Base-by-base conservation (phyloP, 2,329 filamentous ascomycete species). In the Arthrocladium fulminans region DNA sequence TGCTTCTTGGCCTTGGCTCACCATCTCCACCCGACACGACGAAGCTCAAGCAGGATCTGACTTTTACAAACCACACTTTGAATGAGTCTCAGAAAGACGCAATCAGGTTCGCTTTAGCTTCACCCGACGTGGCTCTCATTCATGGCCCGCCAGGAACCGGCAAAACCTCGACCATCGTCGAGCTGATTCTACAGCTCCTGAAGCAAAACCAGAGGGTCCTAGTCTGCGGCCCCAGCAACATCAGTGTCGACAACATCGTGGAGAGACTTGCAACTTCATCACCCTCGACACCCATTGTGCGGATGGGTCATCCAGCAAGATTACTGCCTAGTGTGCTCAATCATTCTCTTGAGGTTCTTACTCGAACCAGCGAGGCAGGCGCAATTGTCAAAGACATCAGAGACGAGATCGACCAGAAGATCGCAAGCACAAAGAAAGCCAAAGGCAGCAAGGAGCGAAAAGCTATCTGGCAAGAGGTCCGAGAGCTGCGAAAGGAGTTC, bases 171-270 rank as follows among this genome's bases (percentile, higher is more conserved):
- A 97, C 92, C 0, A 70, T 98, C 32, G 90, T 98, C 51, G 92
- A 98, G 65, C 74, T 98, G 10, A 94, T 98, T 52, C 73, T 94
- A n/a, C 92, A 98, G 62, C 72, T 97, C 57, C 73, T 94, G 47
- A 83, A 82, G 61, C 78, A 79, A 20, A 77, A 81, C 27, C 75
- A 83, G 47, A 80, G 88, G 1, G 73, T 97, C 9, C 74, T 97
- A 1, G 90, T 97, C n/a, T 97, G 92, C 60, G 92, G 90, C 0
- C 92, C 92, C 0, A 95, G 88, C 24, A 98, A 98, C 63, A 89
- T 98, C 58, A 92, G 88, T 0, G 92, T 98, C 1, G 92, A 98
- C 74, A 98, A 98, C 62, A 94, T 98, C 50, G 89, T 96, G 7
- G 92, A 98, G 67, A 81, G 92, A 6, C 76, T 97, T 1, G 80